phyloP scores from a whole-genome alignment of 2,329 filamentous ascomycete genomes.

The Microdochium paspali region DNA sequence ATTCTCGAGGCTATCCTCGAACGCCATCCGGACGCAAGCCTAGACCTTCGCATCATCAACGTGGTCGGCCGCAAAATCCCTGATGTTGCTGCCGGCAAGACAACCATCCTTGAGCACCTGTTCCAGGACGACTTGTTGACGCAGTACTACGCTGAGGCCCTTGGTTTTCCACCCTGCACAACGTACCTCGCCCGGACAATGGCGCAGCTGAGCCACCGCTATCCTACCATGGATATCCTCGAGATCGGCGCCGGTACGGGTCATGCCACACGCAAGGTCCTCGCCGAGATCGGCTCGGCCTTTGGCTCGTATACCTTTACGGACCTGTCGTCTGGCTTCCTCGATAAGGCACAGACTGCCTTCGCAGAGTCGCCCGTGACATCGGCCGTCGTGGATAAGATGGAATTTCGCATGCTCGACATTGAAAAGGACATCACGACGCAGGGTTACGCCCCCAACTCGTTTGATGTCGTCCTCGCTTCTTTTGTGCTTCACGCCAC shows the following conservation, averaged over 20 bases:
- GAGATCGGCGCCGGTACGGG: conserved; percentile 9
- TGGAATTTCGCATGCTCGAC: not conserved
- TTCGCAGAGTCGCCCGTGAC: no score
- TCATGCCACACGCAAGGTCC: not conserved
- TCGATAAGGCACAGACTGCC: conserved; percentile 2
- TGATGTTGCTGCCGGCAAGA: not conserved
- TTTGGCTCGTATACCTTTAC: conserved; percentile 6
- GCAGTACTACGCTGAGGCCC: conserved; percentile 3
- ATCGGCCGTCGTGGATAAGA: not conserved
- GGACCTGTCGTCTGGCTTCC: conserved; percentile 8
- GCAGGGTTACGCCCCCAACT: not conserved
- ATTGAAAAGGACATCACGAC: not conserved
- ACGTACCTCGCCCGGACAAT: not conserved
- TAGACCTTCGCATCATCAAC: not conserved
- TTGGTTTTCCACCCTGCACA: not conserved
- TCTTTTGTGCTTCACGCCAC: not conserved
- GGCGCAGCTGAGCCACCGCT: conserved; percentile 2
- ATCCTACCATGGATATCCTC: conserved; percentile 4
- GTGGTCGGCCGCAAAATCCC: not conserved
- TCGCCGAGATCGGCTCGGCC: not conserved
- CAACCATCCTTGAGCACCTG: conserved; percentile 3
- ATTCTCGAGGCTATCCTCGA: not conserved
- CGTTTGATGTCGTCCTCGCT: not conserved
- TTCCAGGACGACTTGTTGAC: conserved; percentile 5
- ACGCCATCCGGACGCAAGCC: not conserved